A percentile compares a stretch with the other conserved stretches of the same genome.
These are phyloP conservation scores for Suhomyces coccinellae DNA, from an alignment of 1,139 yeast genomes.

Conservation along the genomic window DNA sequence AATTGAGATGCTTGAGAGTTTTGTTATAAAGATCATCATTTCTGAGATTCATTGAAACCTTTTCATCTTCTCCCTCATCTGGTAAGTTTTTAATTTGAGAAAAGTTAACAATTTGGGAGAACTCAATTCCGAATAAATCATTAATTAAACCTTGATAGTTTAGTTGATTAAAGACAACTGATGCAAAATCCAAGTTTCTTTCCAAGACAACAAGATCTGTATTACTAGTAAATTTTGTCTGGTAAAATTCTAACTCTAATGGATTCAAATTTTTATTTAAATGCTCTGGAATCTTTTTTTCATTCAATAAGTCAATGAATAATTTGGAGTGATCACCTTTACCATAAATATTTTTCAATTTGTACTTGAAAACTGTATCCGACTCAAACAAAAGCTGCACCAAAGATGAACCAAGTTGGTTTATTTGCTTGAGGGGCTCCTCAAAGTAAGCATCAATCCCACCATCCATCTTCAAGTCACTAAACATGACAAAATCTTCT, in stretches of 20 bases:
- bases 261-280: slow-evolving; percentile 30
- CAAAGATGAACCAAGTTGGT: slow-evolving; percentile 28
- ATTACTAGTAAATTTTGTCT: slow-evolving; percentile 39
- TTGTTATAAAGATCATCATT: slow-evolving; percentile 22
- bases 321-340: slow-evolving; percentile 43
- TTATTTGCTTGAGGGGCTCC: slow-evolving; percentile 38
- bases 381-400: slow-evolving; percentile 23
- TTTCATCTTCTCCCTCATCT: slow-evolving; percentile 12
- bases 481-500: slow-evolving; percentile 20
- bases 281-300: slow-evolving; percentile 31
- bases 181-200: slow-evolving; percentile 68
- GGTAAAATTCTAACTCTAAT: slow-evolving; percentile 41
- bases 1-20: slow-evolving; percentile 65
- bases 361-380: slow-evolving; percentile 22
- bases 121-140: slow-evolving; percentile 55
- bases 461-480: slow-evolving; percentile 10
- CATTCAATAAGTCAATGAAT: slow-evolving; percentile 27
- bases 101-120: slow-evolving; percentile 20
- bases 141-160: slow-evolving; percentile 83
- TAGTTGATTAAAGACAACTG: slow-evolving; percentile 73
- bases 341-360: slow-evolving; percentile 39
- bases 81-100: slow-evolving; percentile 24
- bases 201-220: slow-evolving; percentile 75
- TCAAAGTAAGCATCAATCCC: slow-evolving; percentile 32
- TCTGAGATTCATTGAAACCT: slow-evolving; percentile 4